Base-by-base conservation (phyloP, 2,329 filamentous ascomycete species). In the Cercospora citrullina region DNA sequence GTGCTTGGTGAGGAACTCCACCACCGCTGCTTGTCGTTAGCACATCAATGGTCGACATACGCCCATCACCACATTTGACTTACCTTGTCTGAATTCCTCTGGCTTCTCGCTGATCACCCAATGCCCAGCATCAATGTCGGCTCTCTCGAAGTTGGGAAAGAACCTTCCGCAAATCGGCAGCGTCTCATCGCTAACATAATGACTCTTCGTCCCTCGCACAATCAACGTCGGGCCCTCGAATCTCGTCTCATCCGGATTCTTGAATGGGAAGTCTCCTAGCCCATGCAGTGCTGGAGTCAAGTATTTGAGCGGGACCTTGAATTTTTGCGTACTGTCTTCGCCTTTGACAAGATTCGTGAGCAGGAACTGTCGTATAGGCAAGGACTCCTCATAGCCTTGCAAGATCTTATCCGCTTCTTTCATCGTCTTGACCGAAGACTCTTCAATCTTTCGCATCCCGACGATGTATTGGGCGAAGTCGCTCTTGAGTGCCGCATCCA, bases 51-150 rank as follows among this genome's bases (percentile, higher is more conserved):
- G 36, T 12, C 28, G 42, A 9, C 21, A 62, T 26, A 16, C 6
- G 2, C 16, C 48, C 55, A 26, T 18, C 30, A 14, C 10, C 4
- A 58, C 42, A 42, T 8, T 30, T 53, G 16, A 76, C 86, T 78
- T 77, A 93, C 91, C 89, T 84, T 86, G 82, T 76, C 89, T 87
- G 72, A 96, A 96, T 9, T 84, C 89, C 76, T 93, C 88, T 0
- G 93, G 92, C 74, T 93, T 90, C 82, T 96, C 93, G n/a, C 91
- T 92, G 70, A 94, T 93, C 5, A 96, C 83, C 93, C 93, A 96
- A 79, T 96, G 93, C 0, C 93, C 93, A 8, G 89, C 86, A 42
- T 95, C 89, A 33, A 96, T 82, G 79, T 94, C 90, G 60, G 84
- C 87, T 31, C 95, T 75, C 77, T 87, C 82, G 75, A 95, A 96